Conservation (phyloP, 345 rosid species). For the Hibiscus tridactylites region DNA sequence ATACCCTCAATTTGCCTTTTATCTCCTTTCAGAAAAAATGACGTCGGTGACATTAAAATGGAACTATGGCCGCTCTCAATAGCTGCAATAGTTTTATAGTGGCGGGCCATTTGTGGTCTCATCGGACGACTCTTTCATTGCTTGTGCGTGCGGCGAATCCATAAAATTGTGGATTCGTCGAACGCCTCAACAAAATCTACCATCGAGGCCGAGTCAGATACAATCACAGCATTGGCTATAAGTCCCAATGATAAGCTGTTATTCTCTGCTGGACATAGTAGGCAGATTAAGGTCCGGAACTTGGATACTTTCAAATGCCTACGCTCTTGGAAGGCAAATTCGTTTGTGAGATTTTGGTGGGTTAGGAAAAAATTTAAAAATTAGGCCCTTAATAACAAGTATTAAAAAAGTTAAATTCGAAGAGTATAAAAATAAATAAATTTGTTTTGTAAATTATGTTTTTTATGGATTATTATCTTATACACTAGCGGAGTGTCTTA, state of each 20-base stretch:
- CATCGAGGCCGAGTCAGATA: constrained; percentile 60
- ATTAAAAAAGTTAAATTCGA: too few relatives aligned
- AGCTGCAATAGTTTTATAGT: constrained; percentile 72
- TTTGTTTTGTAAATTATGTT: too few relatives aligned
- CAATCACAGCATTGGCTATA: constrained; percentile 68
- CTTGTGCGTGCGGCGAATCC: constrained; percentile 64
- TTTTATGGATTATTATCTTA: too few relatives aligned
- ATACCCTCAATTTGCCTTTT: too few relatives aligned
- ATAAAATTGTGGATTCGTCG: constrained; percentile 60
- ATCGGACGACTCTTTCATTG: constrained; percentile 69
- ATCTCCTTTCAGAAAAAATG: constrained; percentile 16
- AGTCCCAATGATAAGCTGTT: constrained; percentile 73
- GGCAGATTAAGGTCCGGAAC: constrained; percentile 90
- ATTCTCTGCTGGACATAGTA: constrained; percentile 82
- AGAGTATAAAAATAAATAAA: too few relatives aligned
- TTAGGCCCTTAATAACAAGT: too few relatives aligned
- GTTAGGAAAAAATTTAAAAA: too few relatives aligned
- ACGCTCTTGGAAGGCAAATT: constrained; percentile 77
- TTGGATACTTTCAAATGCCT: constrained; percentile 59
- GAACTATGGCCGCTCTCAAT: constrained; percentile 56
- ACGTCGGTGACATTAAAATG: constrained; percentile 44
- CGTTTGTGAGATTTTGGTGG: too few relatives aligned
- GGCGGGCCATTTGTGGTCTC: constrained; percentile 83
- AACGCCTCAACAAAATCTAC: constrained; percentile 53
- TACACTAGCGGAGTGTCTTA: too few relatives aligned